Evolutionary conservation across 306 rosid species (phyloP).

Genomic region (Lathyrus oleraceus): DNA sequence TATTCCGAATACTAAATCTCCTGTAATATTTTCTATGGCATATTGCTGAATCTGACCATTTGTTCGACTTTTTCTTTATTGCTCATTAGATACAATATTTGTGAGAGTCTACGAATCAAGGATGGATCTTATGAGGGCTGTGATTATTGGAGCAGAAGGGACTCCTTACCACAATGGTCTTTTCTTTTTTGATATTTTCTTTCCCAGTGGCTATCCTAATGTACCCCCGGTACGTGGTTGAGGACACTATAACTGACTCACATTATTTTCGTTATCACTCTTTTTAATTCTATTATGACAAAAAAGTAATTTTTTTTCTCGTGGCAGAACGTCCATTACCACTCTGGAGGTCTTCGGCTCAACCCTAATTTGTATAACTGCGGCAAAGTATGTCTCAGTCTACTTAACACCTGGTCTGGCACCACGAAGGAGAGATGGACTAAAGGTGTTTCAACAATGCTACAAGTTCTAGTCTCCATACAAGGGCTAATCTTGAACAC

Average conservation of each 20-base stretch:
- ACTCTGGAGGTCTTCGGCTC: slow-evolving; percentile 84
- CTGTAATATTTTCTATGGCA: background rate
- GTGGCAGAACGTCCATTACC: slow-evolving; percentile 71
- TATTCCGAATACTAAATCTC: slow-evolving; percentile 17
- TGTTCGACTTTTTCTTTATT: slow-evolving; percentile 19
- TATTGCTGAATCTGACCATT: slow-evolving; percentile 1
- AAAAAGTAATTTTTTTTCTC: slow-evolving; percentile 8
- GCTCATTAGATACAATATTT: slow-evolving; percentile 68
- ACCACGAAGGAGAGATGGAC: slow-evolving; percentile 72
- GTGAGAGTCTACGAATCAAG: slow-evolving; percentile 81
- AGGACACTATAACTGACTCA: background rate
- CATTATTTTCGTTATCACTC: slow-evolving; percentile 11
- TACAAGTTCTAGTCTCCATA: slow-evolving; percentile 91
- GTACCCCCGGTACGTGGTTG: slow-evolving; percentile 74
- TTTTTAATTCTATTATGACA: slow-evolving; percentile 33
- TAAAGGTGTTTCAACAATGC: slow-evolving; percentile 78
- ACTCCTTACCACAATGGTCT: slow-evolving; percentile 97
- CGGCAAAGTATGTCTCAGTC: slow-evolving; percentile 97
- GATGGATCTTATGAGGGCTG: slow-evolving; percentile 95
- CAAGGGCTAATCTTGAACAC: slow-evolving; percentile 87
- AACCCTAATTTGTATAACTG: slow-evolving; percentile 85
- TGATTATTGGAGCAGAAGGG: slow-evolving; percentile 90
- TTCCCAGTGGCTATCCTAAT: slow-evolving; percentile 72
- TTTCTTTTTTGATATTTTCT: slow-evolving; percentile 85
- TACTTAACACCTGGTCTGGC: slow-evolving; percentile 90